phyloP scores from a whole-genome alignment of 2,329 filamentous ascomycete species.

The Trichoderma hamatum region DNA sequence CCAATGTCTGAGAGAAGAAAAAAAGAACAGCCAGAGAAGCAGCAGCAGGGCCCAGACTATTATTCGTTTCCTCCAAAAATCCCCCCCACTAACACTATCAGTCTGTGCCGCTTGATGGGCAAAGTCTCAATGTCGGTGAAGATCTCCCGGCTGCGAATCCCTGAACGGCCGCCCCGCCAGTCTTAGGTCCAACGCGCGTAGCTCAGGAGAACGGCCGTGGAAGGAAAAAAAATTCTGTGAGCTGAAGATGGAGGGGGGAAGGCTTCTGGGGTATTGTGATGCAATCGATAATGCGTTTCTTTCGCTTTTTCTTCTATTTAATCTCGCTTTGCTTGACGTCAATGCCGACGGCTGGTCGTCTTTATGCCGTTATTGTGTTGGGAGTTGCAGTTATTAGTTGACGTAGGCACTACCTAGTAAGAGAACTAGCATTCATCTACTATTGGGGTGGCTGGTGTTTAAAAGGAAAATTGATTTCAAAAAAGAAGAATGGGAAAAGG shows the following conservation, averaged over 20 bases:
- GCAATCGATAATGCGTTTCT: not conserved
- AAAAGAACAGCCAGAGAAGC: conserved; percentile 9
- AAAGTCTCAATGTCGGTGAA: conserved; percentile 29
- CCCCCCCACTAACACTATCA: conserved; percentile 20
- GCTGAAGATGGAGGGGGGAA: not conserved
- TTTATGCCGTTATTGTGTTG: not conserved
- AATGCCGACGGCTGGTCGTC: not conserved
- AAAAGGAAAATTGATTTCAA: not conserved
- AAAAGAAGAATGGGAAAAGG: not conserved
- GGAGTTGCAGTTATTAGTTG: not conserved
- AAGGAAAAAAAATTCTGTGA: not conserved
- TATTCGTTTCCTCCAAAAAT: not conserved
- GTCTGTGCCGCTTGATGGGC: not conserved
- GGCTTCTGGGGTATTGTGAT: not conserved
- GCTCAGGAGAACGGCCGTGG: conserved; percentile 24
- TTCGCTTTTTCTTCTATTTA: not conserved
- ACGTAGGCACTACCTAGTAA: not conserved
- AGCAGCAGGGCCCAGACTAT: not conserved
- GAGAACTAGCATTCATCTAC: not conserved
- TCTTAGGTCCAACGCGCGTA: conserved; percentile 17
- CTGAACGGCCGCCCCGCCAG: conserved; percentile 27
- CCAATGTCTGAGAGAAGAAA: conserved; percentile 5
- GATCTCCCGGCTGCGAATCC: conserved; percentile 26
- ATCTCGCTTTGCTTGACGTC: not conserved
- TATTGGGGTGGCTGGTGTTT: not conserved